A percentile compares a stretch with the other conserved stretches of the same genome.
Evolutionary conservation across 495 filamentous ascomycete genomes (phyloP).

Genomic region (Lineolata rhizophorae): DNA sequence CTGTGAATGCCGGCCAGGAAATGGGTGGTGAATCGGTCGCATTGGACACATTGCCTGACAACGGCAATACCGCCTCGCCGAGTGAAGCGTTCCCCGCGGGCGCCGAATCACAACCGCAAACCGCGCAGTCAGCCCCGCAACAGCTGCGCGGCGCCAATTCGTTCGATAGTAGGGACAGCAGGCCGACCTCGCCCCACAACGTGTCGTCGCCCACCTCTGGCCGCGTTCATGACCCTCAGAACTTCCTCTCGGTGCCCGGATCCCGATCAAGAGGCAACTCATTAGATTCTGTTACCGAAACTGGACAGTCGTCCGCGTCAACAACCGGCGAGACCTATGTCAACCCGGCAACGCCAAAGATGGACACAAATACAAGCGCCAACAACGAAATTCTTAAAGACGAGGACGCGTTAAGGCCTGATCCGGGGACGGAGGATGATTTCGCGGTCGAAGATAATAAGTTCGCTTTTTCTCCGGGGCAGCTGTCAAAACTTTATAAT

Average conservation of each 20-base stretch:
- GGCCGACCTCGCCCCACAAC: constrained; percentile 82
- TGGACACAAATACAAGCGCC: constrained; percentile 11
- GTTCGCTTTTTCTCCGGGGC: constrained; percentile 67
- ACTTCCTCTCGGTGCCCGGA: constrained; percentile 41
- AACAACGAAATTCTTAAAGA: constrained; percentile 19
- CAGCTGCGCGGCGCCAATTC: constrained; percentile 39
- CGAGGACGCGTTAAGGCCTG: constrained; percentile 41
- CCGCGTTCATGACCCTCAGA: constrained; percentile 26
- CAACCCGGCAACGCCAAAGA: constrained; percentile 9
- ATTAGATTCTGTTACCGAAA: constrained; percentile 33
- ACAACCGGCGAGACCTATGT: constrained; percentile 28
- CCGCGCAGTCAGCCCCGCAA: constrained; percentile 23
- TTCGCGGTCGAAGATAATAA: constrained; percentile 56
- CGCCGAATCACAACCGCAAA: constrained; percentile 1
- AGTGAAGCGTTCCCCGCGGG: constrained; percentile 2
- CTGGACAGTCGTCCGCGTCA: constrained; percentile 25
- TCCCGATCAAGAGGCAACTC: constrained; percentile 41
- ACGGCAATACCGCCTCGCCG: background rate
- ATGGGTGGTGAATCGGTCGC: constrained; percentile 7
- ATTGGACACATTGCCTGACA: background rate
- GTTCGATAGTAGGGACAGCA: constrained; percentile 49
- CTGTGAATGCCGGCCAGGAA: constrained; percentile 8
- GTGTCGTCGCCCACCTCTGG: constrained; percentile 42
- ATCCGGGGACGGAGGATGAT: constrained; percentile 47
- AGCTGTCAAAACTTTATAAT: constrained; percentile 55